Base-by-base conservation (phyloP, 768 basidiomycete genomes). In the Grammothele lineata region DNA sequence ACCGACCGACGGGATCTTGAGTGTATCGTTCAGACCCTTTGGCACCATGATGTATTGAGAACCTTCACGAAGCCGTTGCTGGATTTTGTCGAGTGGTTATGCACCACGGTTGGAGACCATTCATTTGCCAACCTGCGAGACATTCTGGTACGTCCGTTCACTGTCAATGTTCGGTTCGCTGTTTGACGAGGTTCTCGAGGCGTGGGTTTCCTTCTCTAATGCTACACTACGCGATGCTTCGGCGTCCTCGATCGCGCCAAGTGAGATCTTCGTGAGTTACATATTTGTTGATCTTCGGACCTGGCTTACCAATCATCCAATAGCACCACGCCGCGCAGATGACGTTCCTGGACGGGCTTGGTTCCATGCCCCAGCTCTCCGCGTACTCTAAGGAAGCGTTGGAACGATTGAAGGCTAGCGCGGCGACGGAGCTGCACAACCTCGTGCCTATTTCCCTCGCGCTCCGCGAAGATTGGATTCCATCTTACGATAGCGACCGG, bases 271-370 rank as follows among this genome's bases (percentile, higher is more conserved):
- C 59, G 91, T 92, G 58, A 74, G 79, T 1, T 11, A 11, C 23
- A 19, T 22, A 10, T 14, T 19, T 40, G 15, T 7, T 27, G 15
- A 2, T 3, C 14, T 25, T 17, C 5, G 7, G 8, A 12, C 25
- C 44, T n/a, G n/a, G n/a, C n/a, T n/a, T n/a, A n/a, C n/a, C n/a
- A 43, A 21, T 32, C 25, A 26, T 40, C 15, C 54, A n/a, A n/a
- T n/a, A 96, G 93, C 85, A 89, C 59, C 92, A 99, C 59, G 94
- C 88, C 4, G 94, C 93, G 1, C 81, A 86, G 54, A 88, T 99
- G 90, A 86, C 88, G 1, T 81, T 92, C 59, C 69, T 98, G 17
- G 96, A 99, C 62, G 93, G 94, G 30, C 69, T 97, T 2, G 83
- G 79, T 27, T 84, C 90, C 3, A 70, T 92, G 15, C 84, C 89